Evolutionary conservation across 139 green algal genomes (phyloP), one percentile per base, ranked within the genome.

Genomic region (Tetradesmus lagerheimii): DNA sequence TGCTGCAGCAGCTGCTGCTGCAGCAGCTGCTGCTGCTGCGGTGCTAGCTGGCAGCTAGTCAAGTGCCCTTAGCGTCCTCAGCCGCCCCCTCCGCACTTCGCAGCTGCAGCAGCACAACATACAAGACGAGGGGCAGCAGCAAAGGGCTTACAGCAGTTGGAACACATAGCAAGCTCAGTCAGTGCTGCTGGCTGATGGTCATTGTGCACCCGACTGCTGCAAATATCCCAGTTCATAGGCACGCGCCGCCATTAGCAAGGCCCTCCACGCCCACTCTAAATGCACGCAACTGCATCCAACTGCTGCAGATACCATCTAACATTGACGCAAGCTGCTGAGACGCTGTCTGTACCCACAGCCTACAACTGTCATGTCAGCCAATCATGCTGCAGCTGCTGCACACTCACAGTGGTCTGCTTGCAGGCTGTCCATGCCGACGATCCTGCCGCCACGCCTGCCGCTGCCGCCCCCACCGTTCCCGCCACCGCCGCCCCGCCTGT

Each of bases 1-100:
- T 57, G 31, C 45, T 82, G 84, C 76, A 74, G 39, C 25, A 39
- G 31, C 45, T 82, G 84, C 67, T 80, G 62, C 83, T 64, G 66
- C 64, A 29, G 84, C 77, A 43, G 27, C 53, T 64, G 62, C 62
- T 80, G 85, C 47, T 66, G 71, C 35, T 50, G 57, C 83, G 64
- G 83, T 38, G n/a, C 35, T 80, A 77, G 53, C 83, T 90, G 86
- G 45, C 25, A 62, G 75, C 74, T 43, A 80, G 11, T 15, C 38
- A 88, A 88, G 83, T 80, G 83, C 83, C 83, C 71, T 88, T 88
- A 88, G 34, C 83, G 37, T 31, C 83, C 83, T 88, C 83, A 88
- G 45, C 83, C 83, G 71, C 83, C 83, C 35, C 83, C 83, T 18
- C 83, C 83, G 45, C 83, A 88, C 15, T 64, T 64, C 18, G 83